These are phyloP conservation scores for Coemansia sp. DNA, from an alignment of 192 early-diverging fungal genomes.

Conservation along the genomic window DNA sequence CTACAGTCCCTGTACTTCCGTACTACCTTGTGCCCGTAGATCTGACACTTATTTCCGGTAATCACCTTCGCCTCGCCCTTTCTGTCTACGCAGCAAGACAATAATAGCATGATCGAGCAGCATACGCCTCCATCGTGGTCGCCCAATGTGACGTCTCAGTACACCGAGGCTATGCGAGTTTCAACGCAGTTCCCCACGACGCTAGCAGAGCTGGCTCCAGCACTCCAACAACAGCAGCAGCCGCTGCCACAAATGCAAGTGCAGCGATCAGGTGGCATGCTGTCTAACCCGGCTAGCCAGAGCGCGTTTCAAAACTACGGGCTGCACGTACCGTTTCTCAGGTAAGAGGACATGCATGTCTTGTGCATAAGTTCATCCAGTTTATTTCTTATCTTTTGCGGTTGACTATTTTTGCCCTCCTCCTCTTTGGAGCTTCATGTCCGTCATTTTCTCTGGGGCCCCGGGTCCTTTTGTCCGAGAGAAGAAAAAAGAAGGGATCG, in stretches of 20 bases:
- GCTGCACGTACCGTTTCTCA: constrained; percentile 31
- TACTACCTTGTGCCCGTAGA: background rate
- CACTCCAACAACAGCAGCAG: background rate
- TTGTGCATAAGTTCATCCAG: constrained; percentile 10
- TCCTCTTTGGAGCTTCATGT: background rate
- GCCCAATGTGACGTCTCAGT: constrained; percentile 10
- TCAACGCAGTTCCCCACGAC: constrained; percentile 7
- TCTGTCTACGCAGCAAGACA: background rate
- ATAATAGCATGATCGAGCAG: constrained; percentile 15
- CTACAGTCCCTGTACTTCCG: background rate
- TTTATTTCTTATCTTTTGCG: background rate
- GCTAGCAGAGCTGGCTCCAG: background rate
- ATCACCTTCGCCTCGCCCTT: background rate
- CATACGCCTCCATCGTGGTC: constrained; percentile 15
- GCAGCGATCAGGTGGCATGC: constrained; percentile 9
- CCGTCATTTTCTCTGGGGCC: background rate
- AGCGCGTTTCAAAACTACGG: constrained; percentile 33
- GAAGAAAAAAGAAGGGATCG: background rate
- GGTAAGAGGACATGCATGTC: constrained; percentile 19
- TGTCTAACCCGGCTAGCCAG: constrained; percentile 7
- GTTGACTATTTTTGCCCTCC: constrained; percentile 10
- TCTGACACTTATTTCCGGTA: background rate
- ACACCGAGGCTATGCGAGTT: background rate
- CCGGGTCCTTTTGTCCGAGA: background rate
- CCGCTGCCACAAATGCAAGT: background rate